phyloP scores from a whole-genome alignment of 345 rosid genomes.

The Citrus sp. region DNA sequence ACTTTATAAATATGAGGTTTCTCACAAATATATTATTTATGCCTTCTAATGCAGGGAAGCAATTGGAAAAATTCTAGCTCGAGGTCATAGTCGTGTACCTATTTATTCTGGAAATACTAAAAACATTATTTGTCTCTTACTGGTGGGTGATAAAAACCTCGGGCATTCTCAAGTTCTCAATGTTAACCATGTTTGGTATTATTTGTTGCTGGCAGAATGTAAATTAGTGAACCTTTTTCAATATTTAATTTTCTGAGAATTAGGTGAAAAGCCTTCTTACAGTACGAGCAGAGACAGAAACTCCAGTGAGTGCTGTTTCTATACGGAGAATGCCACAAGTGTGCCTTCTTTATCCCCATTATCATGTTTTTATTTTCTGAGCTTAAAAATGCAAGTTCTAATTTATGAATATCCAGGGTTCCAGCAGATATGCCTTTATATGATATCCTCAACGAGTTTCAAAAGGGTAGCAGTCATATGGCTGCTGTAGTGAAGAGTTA shows the following conservation, averaged over 20 bases:
- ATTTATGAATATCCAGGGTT: constrained; percentile 50
- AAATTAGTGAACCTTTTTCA: constrained; percentile 2
- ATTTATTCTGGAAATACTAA: constrained; percentile 65
- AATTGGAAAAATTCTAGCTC: constrained; percentile 70
- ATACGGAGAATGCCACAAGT: constrained; percentile 81
- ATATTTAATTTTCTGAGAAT: not conserved
- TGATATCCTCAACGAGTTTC: constrained; percentile 84
- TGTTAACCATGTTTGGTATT: constrained; percentile 9
- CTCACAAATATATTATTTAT: not conserved
- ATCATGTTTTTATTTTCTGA: not conserved
- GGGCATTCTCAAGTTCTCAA: constrained; percentile 6
- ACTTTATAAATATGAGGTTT: not conserved
- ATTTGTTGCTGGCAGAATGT: constrained; percentile 1
- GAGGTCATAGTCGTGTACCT: constrained; percentile 83
- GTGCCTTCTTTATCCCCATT: constrained; percentile 4
- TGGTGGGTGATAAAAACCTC: constrained; percentile 42
- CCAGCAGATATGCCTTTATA: constrained; percentile 83
- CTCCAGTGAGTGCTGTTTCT: constrained; percentile 76
- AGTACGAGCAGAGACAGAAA: constrained; percentile 75
- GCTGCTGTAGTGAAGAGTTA: constrained; percentile 75
- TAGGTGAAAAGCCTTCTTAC: constrained; percentile 85
- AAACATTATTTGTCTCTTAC: constrained; percentile 71
- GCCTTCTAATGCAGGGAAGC: constrained; percentile 62
- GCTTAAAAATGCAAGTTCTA: constrained; percentile 13
- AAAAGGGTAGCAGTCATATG: constrained; percentile 90